Evolutionary conservation across 2,329 filamentous ascomycete genomes (phyloP), one percentile per base, ranked within the genome.

Genomic region (Exophiala sideris): DNA sequence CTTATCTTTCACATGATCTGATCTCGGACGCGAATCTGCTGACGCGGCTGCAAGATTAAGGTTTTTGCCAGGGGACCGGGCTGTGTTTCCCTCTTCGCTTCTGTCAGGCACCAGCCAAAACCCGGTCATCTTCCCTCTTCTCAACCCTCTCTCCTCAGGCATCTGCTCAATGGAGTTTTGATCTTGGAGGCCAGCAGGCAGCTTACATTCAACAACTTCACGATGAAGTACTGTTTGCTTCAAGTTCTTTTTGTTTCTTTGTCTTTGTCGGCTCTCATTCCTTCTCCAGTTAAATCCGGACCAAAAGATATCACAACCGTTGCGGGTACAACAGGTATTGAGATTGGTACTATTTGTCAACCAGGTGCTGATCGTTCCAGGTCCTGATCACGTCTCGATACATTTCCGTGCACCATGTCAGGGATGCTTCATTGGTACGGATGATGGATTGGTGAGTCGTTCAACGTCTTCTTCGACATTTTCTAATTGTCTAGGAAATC

Each of bases 401-500:
- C 51, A 51, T 16, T 63, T 63, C 52, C 48, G 52, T 11, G 53
- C 57, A 34, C 59, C 61, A 18, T 63, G 61, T 34, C 47, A 50
- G 11, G 61, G 58, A 21, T 63, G 61, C 35, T 58, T 55, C 32
- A 36, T 42, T 33, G 57, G 48, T 35, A 44, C 52, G 14, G 52
- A 60, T 29, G 51, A 60, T 52, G 59, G 49, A 21, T 45, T 63
- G 59, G 61, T 63, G 45, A 39, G 61, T 56, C 36, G 4, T 29
- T 21, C 29, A 42, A 14, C 32, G 11, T 33, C 11, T 16, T 40
- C 3, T 9, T 16, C 29, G 44, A 34, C 35, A 8, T 34, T 57
- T 57, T 61, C 45, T 58, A 45, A 18, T 16, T 21, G 38, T 16
- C 9, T 32, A 70, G 68, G 58, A 65, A 50, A 62, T 69, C 47